Percentiles rank a stretch among this genome's conserved stretches.
Evolutionary conservation across 164 flowering plant species (phyloP).

Genomic region (Pachysandra terminalis): DNA sequence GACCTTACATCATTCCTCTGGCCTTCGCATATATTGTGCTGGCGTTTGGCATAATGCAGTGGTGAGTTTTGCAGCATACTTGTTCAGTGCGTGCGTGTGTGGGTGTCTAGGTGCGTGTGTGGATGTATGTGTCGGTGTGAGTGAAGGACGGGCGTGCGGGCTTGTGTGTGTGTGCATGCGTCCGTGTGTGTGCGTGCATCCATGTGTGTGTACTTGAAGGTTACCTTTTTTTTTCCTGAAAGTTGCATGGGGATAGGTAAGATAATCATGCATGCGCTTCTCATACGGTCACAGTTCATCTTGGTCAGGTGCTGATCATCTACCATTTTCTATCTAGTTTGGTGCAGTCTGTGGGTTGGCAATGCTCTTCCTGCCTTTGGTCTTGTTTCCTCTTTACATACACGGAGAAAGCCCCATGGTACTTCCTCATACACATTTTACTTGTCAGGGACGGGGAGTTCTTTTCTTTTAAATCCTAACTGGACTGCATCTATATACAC

Average conservation of each 20-base stretch:
- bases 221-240: not conserved
- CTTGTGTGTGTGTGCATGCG: too few relatives aligned
- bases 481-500: not conserved
- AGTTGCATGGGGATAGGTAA: not conserved
- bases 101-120: too few relatives aligned
- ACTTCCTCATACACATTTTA: conserved; percentile 11
- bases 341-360: conserved; percentile 67
- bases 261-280: not conserved
- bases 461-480: not conserved
- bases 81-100: not conserved
- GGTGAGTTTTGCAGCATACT: conserved; percentile 40
- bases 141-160: too few relatives aligned
- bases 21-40: conserved; percentile 88
- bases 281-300: not conserved
- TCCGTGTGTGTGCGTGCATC: too few relatives aligned
- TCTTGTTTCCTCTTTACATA: conserved; percentile 67
- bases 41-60: conserved; percentile 96
- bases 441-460: not conserved
- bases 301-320: conserved; percentile 5
- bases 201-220: too few relatives aligned
- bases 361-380: conserved; percentile 61
- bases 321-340: conserved; percentile 34
- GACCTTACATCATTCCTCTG: conserved; percentile 37
- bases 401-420: conserved; percentile 68
- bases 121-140: too few relatives aligned